These are phyloP conservation scores for Rutstroemia sp. DNA, from an alignment of 2,329 filamentous ascomycete genomes.

Conservation along the genomic window DNA sequence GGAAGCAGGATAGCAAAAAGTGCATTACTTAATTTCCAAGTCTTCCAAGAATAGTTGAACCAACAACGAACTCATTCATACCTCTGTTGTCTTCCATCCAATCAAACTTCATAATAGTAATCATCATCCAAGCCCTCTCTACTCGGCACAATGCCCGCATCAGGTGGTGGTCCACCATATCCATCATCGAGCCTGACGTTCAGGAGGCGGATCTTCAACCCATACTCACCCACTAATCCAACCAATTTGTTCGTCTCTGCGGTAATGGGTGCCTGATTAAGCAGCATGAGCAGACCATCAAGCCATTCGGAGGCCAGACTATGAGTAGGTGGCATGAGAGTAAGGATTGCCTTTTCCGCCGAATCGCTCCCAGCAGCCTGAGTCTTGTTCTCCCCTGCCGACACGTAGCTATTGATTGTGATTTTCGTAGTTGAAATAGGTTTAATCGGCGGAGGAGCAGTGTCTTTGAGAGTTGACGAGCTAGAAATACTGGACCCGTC, in stretches of 20 bases:
- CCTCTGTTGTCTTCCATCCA: neutral
- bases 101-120: slow-evolving; percentile 66
- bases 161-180: slow-evolving; percentile 50
- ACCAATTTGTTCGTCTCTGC: slow-evolving; percentile 89
- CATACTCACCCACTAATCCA: slow-evolving; percentile 79
- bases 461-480: slow-evolving; percentile 33
- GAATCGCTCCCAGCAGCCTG: slow-evolving; percentile 30
- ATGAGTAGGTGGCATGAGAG: slow-evolving; percentile 73
- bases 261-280: slow-evolving; percentile 95
- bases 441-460: slow-evolving; percentile 23
- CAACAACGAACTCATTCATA: neutral
- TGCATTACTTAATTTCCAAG: neutral
- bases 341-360: slow-evolving; percentile 69
- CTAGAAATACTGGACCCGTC: slow-evolving; percentile 40
- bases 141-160: slow-evolving; percentile 66
- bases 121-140: slow-evolving; percentile 83
- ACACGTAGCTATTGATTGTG: slow-evolving; percentile 71
- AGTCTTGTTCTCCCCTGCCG: slow-evolving; percentile 14
- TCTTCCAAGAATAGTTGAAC: neutral
- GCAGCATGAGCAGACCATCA: slow-evolving; percentile 87
- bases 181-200: slow-evolving; percentile 81
- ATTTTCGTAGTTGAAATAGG: slow-evolving; percentile 63
- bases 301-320: slow-evolving; percentile 92
- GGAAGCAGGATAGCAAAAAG: too few relatives aligned
- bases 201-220: slow-evolving; percentile 82